phyloP scores from a whole-genome alignment of 2,329 filamentous ascomycete species.

The Trichoderma atrobrunneum region DNA sequence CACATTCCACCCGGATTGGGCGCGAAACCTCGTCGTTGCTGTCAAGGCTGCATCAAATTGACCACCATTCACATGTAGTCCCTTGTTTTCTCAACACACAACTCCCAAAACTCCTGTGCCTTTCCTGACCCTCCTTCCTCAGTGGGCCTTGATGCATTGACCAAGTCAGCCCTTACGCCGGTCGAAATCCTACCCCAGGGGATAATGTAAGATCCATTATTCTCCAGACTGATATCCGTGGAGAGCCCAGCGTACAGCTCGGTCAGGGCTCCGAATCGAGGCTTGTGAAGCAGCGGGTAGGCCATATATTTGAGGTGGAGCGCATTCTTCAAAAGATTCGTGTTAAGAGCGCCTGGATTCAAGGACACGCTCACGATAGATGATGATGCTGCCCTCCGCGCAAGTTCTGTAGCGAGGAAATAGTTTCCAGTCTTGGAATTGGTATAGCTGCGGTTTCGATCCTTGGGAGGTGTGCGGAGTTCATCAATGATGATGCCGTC shows the following conservation, averaged over 20 bases:
- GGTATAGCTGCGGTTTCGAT: conserved; percentile 30
- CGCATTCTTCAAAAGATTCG: conserved; percentile 26
- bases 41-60: background rate
- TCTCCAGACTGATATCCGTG: conserved; percentile 33
- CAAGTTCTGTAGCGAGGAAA: conserved; percentile 33
- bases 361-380: conserved; percentile 32
- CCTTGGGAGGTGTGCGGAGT: conserved; percentile 20
- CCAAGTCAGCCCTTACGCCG: conserved; percentile 28
- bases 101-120: conserved; percentile 30
- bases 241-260: conserved; percentile 41
- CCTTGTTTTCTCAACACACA: conserved; percentile 26
- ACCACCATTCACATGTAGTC: conserved; percentile 2
- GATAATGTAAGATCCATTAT: conserved; percentile 31
- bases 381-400: conserved; percentile 25
- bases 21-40: background rate
- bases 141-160: conserved; percentile 27
- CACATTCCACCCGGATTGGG: background rate
- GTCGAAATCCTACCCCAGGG: conserved; percentile 30
- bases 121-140: conserved; percentile 30
- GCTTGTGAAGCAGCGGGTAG: conserved; percentile 29
- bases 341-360: conserved; percentile 37
- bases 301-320: conserved; percentile 24
- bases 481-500: conserved; percentile 32
- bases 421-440: conserved; percentile 37
- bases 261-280: conserved; percentile 39